Conservation (phyloP, 163 green algal species). For the Coccomyxa subellipsoidea region DNA sequence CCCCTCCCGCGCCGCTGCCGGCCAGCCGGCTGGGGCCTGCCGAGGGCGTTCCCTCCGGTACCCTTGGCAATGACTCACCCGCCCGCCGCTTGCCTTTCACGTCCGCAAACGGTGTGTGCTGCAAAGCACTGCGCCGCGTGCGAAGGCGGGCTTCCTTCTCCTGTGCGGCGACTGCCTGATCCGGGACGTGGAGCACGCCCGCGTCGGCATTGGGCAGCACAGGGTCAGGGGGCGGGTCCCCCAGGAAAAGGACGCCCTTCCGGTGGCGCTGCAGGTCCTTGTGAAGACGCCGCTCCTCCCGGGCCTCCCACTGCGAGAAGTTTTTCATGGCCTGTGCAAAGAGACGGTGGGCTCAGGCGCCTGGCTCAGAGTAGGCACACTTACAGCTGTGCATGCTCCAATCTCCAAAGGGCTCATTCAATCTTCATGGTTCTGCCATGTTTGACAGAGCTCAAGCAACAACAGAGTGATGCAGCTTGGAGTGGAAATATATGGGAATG, state of each 20-base stretch:
- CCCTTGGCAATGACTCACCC: neutral
- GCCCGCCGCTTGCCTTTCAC: neutral
- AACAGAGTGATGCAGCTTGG: neutral
- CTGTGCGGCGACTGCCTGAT: neutral
- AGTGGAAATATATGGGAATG: too few species aligned
- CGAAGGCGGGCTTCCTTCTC: too few species aligned
- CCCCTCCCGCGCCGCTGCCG: too few species aligned
- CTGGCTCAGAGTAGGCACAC: too few species aligned
- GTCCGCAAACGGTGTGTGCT: neutral
- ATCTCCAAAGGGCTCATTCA: too few species aligned
- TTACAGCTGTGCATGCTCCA: too few species aligned
- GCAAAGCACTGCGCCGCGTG: too few species aligned
- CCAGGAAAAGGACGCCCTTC: neutral
- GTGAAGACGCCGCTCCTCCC: neutral
- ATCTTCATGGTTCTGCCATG: neutral
- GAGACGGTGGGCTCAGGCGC: too few species aligned
- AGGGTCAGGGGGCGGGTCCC: neutral
- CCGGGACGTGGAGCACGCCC: neutral
- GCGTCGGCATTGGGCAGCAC: neutral
- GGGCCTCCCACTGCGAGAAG: neutral
- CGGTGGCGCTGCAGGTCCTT: neutral
- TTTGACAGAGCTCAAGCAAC: neutral
- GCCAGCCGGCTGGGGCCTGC: neutral
- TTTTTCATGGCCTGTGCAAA: conserved; percentile 1
- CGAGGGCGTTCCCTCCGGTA: neutral